These are phyloP conservation scores for Perkinsela sp. DNA, from an alignment of 208 protist genomes.

Conservation along the genomic window DNA sequence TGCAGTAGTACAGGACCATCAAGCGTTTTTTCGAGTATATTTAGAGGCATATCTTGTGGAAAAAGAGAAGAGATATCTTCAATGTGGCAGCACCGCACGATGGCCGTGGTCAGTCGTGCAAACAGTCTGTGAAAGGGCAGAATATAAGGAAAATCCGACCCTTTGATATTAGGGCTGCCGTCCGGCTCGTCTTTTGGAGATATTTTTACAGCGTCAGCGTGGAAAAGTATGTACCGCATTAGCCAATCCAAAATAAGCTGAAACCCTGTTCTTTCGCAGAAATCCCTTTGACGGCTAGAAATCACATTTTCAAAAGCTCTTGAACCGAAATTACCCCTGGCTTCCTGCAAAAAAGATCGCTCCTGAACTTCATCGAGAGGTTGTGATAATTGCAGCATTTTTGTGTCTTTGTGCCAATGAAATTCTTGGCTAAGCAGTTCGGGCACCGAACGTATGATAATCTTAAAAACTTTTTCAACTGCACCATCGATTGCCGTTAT, in stretches of 20 bases:
- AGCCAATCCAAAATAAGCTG: neutral
- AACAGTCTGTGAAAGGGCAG: neutral
- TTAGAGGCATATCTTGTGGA: neutral
- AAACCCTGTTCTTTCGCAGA: neutral
- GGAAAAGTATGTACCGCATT: neutral
- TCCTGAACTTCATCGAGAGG: too few relatives aligned
- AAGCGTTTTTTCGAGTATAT: neutral
- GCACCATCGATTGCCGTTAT: neutral
- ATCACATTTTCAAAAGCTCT: neutral
- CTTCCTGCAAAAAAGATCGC: too few relatives aligned
- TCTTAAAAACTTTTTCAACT: neutral
- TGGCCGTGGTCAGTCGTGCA: neutral
- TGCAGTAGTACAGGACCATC: neutral
- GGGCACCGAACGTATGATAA: neutral
- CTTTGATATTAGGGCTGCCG: too few relatives aligned
- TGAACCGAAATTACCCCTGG: neutral
- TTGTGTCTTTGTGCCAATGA: neutral
- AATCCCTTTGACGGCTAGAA: neutral
- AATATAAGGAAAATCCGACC: too few relatives aligned
- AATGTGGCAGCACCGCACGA: neutral
- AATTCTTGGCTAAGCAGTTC: neutral
- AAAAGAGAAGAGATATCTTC: neutral
- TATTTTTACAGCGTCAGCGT: neutral
- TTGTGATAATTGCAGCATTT: too few relatives aligned
- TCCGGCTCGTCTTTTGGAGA: too few relatives aligned